phyloP scores from a whole-genome alignment of 1,284 basidiomycete genomes.

The Moesziomyces antarcticus region DNA sequence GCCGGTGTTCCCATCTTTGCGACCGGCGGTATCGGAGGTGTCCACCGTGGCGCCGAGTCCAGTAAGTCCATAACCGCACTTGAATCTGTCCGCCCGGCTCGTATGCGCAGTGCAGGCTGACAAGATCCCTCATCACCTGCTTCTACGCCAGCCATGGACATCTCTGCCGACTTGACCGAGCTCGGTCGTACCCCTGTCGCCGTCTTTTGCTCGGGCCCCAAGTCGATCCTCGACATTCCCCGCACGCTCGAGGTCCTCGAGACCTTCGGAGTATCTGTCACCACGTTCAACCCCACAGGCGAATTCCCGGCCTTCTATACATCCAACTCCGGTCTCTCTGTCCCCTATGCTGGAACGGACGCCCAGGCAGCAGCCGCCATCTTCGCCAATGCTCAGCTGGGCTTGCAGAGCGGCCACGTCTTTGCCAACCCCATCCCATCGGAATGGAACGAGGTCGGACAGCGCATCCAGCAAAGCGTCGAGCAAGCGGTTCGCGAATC shows the following conservation, averaged over 20 bases:
- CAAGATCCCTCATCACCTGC: background rate
- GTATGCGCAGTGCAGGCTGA: background rate
- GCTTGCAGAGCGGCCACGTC: conserved; percentile 69
- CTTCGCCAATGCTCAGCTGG: conserved; percentile 76
- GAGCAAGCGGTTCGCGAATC: conserved; percentile 87
- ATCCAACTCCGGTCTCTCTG: conserved; percentile 83
- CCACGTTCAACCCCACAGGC: conserved; percentile 78
- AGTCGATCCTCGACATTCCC: conserved; percentile 93
- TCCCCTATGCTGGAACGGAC: conserved; percentile 66
- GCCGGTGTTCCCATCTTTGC: conserved; percentile 67
- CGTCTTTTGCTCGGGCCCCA: conserved; percentile 92
- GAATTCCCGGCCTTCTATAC: conserved; percentile 94
- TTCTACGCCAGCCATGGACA: conserved; percentile 79
- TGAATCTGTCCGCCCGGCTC: background rate
- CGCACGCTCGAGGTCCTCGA: conserved; percentile 94
- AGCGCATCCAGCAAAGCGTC: conserved; percentile 80
- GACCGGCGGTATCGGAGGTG: conserved; percentile 76
- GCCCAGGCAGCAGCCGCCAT: conserved; percentile 49
- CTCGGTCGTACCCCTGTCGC: conserved; percentile 68
- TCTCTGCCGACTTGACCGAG: conserved; percentile 70
- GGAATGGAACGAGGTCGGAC: conserved; percentile 77
- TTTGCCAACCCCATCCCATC: conserved; percentile 92
- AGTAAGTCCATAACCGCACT: conserved; percentile 72
- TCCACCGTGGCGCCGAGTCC: conserved; percentile 89
- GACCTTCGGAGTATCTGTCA: conserved; percentile 92